phyloP scores from a whole-genome alignment of 148 eudicot species.

The Vaccinium corymbosum region DNA sequence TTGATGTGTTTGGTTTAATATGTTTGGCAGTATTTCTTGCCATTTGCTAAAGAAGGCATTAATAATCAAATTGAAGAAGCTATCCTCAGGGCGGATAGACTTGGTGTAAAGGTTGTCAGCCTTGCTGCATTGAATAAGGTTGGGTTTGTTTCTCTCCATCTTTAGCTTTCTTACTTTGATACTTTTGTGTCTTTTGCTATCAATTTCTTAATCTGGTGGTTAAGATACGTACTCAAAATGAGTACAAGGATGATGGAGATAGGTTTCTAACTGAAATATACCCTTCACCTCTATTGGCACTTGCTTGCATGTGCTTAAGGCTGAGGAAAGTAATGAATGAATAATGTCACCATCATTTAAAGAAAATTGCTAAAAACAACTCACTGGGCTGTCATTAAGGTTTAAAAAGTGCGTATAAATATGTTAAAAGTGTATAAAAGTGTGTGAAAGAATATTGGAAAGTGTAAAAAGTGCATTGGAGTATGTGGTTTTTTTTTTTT shows the following conservation, averaged over 20 bases:
- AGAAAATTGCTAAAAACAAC: too few species aligned
- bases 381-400: too few species aligned
- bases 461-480: too few species aligned
- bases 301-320: neutral
- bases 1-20: neutral
- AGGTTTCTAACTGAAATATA: neutral
- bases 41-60: slow-evolving; percentile 52
- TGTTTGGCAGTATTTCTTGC: slow-evolving; percentile 38
- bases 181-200: neutral
- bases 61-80: slow-evolving; percentile 52
- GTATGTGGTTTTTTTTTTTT: too few species aligned
- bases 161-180: neutral
- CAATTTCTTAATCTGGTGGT: neutral
- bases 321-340: neutral
- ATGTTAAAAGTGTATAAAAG: too few species aligned
- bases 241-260: neutral
- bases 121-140: slow-evolving; percentile 61
- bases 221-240: neutral
- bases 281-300: neutral
- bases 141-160: neutral
- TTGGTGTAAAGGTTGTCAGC: slow-evolving; percentile 51
- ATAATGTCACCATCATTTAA: neutral
- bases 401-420: too few species aligned
- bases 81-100: slow-evolving; percentile 45
- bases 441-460: too few species aligned